Percentiles rank a stretch among this genome's conserved stretches.
phyloP scores from a whole-genome alignment of 2,329 filamentous ascomycete species.

The Colletotrichum filicis region DNA sequence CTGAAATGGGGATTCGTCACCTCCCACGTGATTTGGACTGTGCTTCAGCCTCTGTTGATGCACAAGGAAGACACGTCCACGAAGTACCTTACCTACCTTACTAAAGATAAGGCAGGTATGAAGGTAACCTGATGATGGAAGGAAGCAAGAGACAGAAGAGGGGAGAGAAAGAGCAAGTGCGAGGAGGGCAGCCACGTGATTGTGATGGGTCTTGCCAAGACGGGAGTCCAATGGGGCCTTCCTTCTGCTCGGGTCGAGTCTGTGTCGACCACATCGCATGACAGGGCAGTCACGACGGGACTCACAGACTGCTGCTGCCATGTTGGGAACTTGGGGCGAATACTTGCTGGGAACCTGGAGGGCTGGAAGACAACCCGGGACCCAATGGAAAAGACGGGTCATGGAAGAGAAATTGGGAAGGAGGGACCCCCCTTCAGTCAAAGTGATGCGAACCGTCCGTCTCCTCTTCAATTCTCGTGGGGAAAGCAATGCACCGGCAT shows the following conservation, averaged over 20 bases:
- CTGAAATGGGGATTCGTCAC: conserved; percentile 30
- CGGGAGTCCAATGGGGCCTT: conserved; percentile 19
- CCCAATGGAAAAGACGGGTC: neutral
- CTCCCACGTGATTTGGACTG: conserved; percentile 8
- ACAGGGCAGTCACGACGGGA: neutral
- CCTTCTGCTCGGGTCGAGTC: conserved; percentile 15
- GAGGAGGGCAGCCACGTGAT: conserved; percentile 6
- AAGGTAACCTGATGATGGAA: no score
- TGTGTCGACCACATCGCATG: neutral
- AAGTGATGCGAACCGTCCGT: neutral
- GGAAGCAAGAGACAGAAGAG: neutral
- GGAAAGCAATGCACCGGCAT: neutral
- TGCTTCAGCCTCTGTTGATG: neutral
- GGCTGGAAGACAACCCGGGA: no score
- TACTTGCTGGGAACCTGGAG: no score
- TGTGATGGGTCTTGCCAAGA: conserved; percentile 19
- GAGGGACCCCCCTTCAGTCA: neutral
- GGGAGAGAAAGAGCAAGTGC: neutral
- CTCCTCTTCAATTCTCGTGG: neutral
- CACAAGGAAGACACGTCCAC: neutral
- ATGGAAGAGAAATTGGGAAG: neutral
- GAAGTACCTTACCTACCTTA: no score
- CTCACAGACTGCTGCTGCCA: neutral
- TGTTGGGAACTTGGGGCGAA: neutral
- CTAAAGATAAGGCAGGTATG: no score